Evolutionary conservation across 192 early-diverging fungal genomes (phyloP).

Genomic region (Entomortierella lignicola): DNA sequence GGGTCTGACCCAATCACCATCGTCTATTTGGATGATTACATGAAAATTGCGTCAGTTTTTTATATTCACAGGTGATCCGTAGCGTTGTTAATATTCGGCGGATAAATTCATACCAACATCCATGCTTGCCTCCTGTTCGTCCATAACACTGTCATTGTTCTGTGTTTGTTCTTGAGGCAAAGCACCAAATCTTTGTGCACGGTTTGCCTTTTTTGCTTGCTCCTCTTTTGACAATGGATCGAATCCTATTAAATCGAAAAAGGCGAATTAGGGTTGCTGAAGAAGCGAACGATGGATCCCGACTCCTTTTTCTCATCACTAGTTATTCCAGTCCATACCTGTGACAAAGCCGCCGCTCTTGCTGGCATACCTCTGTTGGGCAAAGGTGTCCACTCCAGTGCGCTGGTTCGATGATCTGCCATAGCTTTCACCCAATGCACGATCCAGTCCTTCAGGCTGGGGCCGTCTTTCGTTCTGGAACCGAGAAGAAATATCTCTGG

Average conservation of each 20-base stretch:
- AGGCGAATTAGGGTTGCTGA: no score
- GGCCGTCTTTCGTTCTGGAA: slow-evolving; percentile 36
- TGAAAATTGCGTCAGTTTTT: no score
- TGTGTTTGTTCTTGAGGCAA: not conserved
- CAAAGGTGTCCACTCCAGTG: not conserved
- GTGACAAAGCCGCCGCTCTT: slow-evolving; percentile 43
- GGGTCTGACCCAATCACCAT: slow-evolving; percentile 22
- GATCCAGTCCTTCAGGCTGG: slow-evolving; percentile 41
- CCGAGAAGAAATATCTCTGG: slow-evolving; percentile 35
- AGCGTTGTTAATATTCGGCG: no score
- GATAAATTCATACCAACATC: slow-evolving; percentile 43
- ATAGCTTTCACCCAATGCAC: slow-evolving; percentile 14
- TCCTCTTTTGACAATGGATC: slow-evolving; percentile 48
- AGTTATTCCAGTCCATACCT: slow-evolving; percentile 12
- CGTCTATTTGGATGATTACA: slow-evolving; percentile 20
- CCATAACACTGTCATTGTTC: slow-evolving; percentile 17
- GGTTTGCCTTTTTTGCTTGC: slow-evolving; percentile 33
- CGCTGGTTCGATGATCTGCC: slow-evolving; percentile 1
- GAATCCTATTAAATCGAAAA: slow-evolving; percentile 28
- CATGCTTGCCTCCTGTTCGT: slow-evolving; percentile 32
- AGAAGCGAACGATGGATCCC: no score
- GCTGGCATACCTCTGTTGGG: slow-evolving; percentile 28
- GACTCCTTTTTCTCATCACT: no score
- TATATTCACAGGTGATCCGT: no score
- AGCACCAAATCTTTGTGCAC: slow-evolving; percentile 37